Evolutionary conservation across 257 asterid genomes (phyloP).

Genomic region (Solanum peruvianum): DNA sequence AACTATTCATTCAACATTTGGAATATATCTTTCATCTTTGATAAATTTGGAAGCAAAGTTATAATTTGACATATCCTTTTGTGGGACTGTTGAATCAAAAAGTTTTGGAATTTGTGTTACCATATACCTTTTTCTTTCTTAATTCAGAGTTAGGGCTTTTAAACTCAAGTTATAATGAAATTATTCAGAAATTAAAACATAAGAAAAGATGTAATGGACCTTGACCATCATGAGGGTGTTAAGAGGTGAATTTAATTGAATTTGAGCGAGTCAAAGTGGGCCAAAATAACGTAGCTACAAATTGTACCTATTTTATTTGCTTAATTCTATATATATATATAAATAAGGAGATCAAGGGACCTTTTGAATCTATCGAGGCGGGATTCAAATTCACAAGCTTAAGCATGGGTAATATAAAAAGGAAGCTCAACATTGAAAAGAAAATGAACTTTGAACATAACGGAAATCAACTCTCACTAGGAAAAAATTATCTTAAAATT

Average conservation of each 20-base stretch:
- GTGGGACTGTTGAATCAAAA: background rate
- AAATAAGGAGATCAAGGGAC: background rate
- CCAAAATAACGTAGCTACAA: background rate
- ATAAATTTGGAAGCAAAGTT: background rate
- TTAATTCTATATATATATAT: no score
- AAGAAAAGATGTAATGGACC: background rate
- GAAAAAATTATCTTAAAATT: background rate
- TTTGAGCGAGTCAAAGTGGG: background rate
- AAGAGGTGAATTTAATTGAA: background rate
- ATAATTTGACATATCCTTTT: background rate
- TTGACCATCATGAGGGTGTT: background rate
- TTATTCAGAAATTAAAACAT: background rate
- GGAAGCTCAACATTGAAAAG: background rate
- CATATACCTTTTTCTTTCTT: background rate
- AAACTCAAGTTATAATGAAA: background rate
- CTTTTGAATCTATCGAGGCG: background rate
- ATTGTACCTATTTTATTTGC: background rate
- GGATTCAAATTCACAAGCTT: background rate
- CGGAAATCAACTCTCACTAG: rapidly evolving
- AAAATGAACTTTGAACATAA: background rate
- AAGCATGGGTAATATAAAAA: background rate
- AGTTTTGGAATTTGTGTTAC: background rate
- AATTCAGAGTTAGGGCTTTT: background rate
- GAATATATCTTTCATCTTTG: background rate
- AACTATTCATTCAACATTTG: background rate